Evolutionary conservation across 176 grass and related monocot genomes (phyloP), one percentile per base, ranked within the genome.

Genomic region (Triticum turgidum): DNA sequence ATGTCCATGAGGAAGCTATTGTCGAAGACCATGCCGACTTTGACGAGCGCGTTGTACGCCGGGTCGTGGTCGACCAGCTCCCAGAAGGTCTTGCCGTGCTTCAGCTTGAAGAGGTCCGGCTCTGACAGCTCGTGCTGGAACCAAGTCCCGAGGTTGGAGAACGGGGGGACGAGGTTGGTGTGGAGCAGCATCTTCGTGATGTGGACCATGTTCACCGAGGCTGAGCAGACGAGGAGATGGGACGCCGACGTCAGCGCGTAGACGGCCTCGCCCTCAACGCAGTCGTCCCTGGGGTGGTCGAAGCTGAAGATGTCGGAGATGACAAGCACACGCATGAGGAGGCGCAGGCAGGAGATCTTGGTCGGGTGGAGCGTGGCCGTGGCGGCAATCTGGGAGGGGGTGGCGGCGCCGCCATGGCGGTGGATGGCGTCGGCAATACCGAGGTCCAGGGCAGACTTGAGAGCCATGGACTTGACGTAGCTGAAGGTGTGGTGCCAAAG

Each of bases 11-110:
- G 39, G 30, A 84, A 35, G 33, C 29, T 22, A 42, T 82, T 73
- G 35, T 92, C 90, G 66, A 22, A 64, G 13, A 45, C 73, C 90
- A 92, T 89, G 13, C 3, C 84, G 45, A 69, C 64, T 42, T 92
- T 89, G 30, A 92, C 21, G 15, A 86, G 9, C 0, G 41, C 14
- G 72, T 89, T 83, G 7, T 69, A 67, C 0, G 72, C 58, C 1
- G 87, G 8, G 44, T 63, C 3, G 6, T 84, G 4, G 11, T 37
- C 9, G 34, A 80, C 30, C 63, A 89, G 1, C 61, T 89, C 83
- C 66, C 80, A 92, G 10, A 80, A 9, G n/a, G 34, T 64, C 21
- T 11, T 15, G n/a, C 59, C 78, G 37, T 80, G 78, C 78, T 39
- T 65, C n/a, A 39, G 6, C 78, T 65, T 65, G 37, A 80, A 80